phyloP scores from a whole-genome alignment of 352 stramenopile genomes.

The Phytopythium litorale region DNA sequence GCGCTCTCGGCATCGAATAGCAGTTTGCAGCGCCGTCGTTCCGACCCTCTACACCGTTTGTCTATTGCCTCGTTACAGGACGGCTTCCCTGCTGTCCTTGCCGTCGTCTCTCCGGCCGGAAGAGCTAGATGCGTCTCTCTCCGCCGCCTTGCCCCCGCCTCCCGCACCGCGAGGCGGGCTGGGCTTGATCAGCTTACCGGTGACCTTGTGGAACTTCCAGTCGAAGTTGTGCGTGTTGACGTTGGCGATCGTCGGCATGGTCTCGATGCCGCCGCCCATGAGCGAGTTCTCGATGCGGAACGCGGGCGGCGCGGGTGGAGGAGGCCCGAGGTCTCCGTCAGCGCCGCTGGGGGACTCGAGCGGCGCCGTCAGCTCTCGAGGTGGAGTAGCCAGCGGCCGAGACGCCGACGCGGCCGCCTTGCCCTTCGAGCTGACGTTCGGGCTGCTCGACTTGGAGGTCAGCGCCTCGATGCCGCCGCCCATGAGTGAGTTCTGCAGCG shows the following conservation, averaged over 20 bases:
- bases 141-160: background rate
- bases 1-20: background rate
- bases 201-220: constrained; percentile 49
- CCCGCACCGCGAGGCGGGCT: background rate
- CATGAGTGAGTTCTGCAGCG: constrained; percentile 65
- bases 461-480: constrained; percentile 62
- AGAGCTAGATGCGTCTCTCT: background rate
- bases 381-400: constrained; percentile 13
- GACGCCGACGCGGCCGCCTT: constrained; percentile 8
- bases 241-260: constrained; percentile 58
- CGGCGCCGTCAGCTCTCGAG: constrained; percentile 10
- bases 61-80: constrained; percentile 1
- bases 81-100: background rate
- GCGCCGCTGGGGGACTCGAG: constrained; percentile 18
- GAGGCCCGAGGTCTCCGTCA: constrained; percentile 48
- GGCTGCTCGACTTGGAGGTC: constrained; percentile 15
- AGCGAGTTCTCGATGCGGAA: constrained; percentile 78
- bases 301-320: constrained; percentile 47
- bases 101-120: background rate
- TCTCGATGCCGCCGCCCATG: constrained; percentile 78
- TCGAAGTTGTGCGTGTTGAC: constrained; percentile 84
- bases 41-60: background rate
- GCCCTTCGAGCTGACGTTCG: background rate
- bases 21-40: background rate
- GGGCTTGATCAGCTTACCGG: background rate